Base-by-base conservation (phyloP, 2,329 filamentous ascomycete species). In the Biscogniauxia mediterranea region DNA sequence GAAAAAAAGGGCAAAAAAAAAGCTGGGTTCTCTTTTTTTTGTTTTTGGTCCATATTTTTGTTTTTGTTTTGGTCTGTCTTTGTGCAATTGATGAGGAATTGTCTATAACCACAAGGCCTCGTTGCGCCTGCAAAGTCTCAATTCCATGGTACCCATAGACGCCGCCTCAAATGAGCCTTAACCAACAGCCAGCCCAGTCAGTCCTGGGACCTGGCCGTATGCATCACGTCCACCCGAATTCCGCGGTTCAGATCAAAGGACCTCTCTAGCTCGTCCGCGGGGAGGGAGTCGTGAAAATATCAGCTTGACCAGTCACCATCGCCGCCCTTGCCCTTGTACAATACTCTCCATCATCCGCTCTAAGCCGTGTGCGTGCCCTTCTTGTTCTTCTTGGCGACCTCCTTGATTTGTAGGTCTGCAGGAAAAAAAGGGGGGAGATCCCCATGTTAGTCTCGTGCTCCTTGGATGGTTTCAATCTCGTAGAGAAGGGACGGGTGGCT, bases 321-420 rank as follows among this genome's bases (percentile, higher is more conserved):
- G 58, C 61, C 23, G 23, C 56, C 28, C 61, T 59, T 57, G 58
- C 63, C 57, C 55, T 61, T 61, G 63, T 64, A 54, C 61, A 55
- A 65, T 59, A 6, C 54, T 15, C 26, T 55, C 53, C 53, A 23
- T 55, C 57, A 55, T 38, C 54, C 54, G 21, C 64, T 74, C 23
- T 75, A 79, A 71, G 76, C 71, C 56, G 74, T 73, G 70, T 74
- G 73, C 76, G 78, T 77, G 68, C 70, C 70, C 76, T 78, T 78
- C 76, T 78, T 80, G 79, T 93, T 69, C 69, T 64, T 83, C 78
- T 83, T 83, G 71, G 79, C 77, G 66, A 84, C 79, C 70, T 84
- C 81, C 74, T 80, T 80, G 73, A 85, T 82, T 69, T 77, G 74
- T 72, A 84, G 77, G 74, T 78, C 81, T 84, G 68, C 61, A 57